Percentiles rank a stretch among this genome's conserved stretches.
These are phyloP conservation scores for Citrus australasica DNA, from an alignment of 345 rosid species.

Conservation along the genomic window DNA sequence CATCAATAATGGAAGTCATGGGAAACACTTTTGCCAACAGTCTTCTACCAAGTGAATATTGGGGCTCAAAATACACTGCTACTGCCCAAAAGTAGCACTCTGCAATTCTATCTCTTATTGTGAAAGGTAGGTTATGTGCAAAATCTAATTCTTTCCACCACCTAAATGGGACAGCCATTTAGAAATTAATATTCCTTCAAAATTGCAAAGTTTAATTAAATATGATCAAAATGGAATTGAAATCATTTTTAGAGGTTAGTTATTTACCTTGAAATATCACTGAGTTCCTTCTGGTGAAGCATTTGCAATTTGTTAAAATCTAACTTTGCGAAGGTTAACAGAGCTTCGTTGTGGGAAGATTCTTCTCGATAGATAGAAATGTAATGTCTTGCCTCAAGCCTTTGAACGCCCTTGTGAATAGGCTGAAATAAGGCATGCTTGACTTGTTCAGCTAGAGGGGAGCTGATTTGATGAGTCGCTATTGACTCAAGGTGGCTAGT, in stretches of 20 bases:
- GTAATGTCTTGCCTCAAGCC: constrained; percentile 21
- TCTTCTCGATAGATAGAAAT: constrained; percentile 23
- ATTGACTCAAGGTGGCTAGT: constrained; percentile 10
- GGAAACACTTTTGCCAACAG: accelerated
- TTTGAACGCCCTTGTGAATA: constrained; percentile 15
- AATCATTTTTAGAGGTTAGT: neutral
- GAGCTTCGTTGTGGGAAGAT: constrained; percentile 4
- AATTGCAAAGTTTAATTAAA: neutral
- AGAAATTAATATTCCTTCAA: no score
- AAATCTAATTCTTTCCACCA: constrained; percentile 41
- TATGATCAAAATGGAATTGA: neutral
- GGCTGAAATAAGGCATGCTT: neutral
- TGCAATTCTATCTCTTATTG: constrained; percentile 32
- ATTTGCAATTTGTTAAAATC: constrained; percentile 37
- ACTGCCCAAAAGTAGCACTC: constrained; percentile 3
- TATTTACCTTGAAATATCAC: constrained; percentile 9
- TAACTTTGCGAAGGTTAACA: constrained; percentile 19
- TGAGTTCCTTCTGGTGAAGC: constrained; percentile 30
- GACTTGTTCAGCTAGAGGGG: constrained; percentile 10
- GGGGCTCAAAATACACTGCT: no score
- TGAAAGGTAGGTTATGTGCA: constrained; percentile 22
- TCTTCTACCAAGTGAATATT: no score
- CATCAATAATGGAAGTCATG: no score
- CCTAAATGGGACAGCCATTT: constrained; percentile 3
- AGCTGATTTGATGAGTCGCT: neutral